These are phyloP conservation scores for Diplocarpon rosae DNA, from an alignment of 2,329 filamentous ascomycete genomes.

Conservation along the genomic window DNA sequence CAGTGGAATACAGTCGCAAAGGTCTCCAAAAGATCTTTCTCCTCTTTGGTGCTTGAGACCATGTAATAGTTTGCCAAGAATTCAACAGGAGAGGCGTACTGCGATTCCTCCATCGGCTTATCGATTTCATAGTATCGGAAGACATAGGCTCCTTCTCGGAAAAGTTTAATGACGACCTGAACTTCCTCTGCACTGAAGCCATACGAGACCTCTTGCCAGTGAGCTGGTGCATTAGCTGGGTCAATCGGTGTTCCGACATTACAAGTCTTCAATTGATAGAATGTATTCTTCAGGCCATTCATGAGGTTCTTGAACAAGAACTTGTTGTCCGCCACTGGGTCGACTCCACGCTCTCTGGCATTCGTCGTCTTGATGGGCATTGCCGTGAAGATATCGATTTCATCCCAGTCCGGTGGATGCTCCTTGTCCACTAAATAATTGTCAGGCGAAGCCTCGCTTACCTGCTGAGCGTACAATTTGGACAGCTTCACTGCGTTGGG, in stretches of 20 bases:
- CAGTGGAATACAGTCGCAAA: conserved; percentile 98
- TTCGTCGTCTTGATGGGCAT: conserved; percentile 95
- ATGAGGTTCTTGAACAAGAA: conserved; percentile 95
- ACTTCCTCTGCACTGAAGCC: conserved; percentile 97
- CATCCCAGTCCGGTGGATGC: conserved; percentile 83
- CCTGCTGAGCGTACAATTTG: conserved; percentile 59
- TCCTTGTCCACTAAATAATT: conserved; percentile 78
- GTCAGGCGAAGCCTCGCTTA: conserved; percentile 53
- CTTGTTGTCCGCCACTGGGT: conserved; percentile 93
- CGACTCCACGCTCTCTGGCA: conserved; percentile 74
- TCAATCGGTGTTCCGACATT: conserved; percentile 69
- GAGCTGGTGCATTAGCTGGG: conserved; percentile 63
- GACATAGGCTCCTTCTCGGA: conserved; percentile 89
- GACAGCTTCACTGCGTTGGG: conserved; percentile 90
- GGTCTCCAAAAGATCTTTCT: conserved; percentile 93
- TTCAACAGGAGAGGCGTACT: conserved; percentile 73
- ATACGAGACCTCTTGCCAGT: conserved; percentile 93
- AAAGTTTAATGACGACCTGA: conserved; percentile 89
- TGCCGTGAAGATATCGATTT: conserved; percentile 93
- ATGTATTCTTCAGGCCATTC: conserved; percentile 90
- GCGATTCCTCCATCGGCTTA: conserved; percentile 59
- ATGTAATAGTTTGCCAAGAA: conserved; percentile 93
- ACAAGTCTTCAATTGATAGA: conserved; percentile 87
- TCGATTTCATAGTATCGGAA: conserved; percentile 96
- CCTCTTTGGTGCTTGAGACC: conserved; percentile 86